Conservation (phyloP, 345 rosid species). For the Euphorbia pulcherrima region DNA sequence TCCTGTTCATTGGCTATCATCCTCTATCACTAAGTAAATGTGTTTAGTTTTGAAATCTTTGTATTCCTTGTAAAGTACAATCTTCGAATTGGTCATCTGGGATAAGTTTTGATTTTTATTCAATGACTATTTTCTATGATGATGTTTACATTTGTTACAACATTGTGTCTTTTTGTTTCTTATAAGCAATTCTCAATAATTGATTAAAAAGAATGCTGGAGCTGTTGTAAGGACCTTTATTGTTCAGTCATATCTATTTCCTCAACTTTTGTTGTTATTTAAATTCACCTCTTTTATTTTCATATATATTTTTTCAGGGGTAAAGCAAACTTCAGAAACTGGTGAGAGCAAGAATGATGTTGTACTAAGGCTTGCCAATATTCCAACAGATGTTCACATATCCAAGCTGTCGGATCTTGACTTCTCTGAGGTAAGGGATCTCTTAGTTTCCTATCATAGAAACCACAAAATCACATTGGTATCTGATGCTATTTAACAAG, state of each 20-base stretch:
- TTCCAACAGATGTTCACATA: constrained; percentile 18
- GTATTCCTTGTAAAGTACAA: not conserved
- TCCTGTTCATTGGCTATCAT: no score
- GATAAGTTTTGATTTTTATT: not conserved
- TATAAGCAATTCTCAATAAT: not conserved
- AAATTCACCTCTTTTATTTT: not conserved
- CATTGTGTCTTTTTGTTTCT: not conserved
- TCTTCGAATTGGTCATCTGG: not conserved
- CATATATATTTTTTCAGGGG: constrained; percentile 6
- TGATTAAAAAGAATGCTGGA: not conserved
- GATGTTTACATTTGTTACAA: not conserved
- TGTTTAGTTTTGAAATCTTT: not conserved
- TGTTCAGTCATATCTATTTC: not conserved
- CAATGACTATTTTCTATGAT: not conserved
- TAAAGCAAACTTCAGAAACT: not conserved
- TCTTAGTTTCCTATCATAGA: not conserved
- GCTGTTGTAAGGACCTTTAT: not conserved
- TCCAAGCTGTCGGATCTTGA: constrained; percentile 23
- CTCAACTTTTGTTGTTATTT: not conserved
- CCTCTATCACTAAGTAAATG: not conserved
- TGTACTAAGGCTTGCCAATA: constrained; percentile 12
- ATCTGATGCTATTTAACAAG: not conserved
- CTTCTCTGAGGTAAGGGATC: constrained; percentile 15
- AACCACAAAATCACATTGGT: not conserved
- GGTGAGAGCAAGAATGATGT: constrained; percentile 11